Percentiles rank a stretch among this genome's conserved stretches.
Evolutionary conservation across 2,329 filamentous ascomycete genomes (phyloP).

Genomic region (Fusarium foetens): DNA sequence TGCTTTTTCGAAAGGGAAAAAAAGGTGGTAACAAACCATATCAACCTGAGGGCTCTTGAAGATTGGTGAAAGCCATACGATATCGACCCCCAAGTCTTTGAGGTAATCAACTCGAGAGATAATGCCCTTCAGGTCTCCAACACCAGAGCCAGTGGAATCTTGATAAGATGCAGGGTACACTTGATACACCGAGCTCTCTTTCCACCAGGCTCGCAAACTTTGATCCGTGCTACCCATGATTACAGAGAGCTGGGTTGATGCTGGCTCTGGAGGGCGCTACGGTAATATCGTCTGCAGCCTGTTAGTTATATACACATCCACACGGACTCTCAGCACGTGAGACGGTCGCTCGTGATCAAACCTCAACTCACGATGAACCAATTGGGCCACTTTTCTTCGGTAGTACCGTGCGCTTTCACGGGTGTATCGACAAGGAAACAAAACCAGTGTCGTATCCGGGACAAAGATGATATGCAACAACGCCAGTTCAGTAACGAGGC

Average conservation of each 20-base stretch:
- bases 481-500: conserved; percentile 3
- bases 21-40: conserved; percentile 58
- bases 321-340: conserved; percentile 14
- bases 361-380: conserved; percentile 20
- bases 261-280: not conserved
- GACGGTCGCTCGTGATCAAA: conserved; percentile 9
- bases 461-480: not conserved
- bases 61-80: conserved; percentile 65
- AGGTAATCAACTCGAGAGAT: conserved; percentile 67
- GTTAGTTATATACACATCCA: conserved; percentile 5
- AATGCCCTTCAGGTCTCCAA: conserved; percentile 67
- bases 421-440: not conserved
- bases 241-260: not conserved
- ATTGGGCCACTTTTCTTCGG: not conserved
- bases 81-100: conserved; percentile 64
- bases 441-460: not conserved
- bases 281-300: not conserved
- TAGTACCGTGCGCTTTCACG: not conserved
- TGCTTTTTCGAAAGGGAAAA: too few species aligned
- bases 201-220: conserved; percentile 62
- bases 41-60: conserved; percentile 68
- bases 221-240: conserved; percentile 41
- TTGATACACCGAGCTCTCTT: conserved; percentile 69
- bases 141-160: conserved; percentile 65
- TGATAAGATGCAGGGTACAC: conserved; percentile 72